Evolutionary conservation across 2,329 filamentous ascomycete species (phyloP), one percentile per base, ranked within the genome.

Genomic region (Phaeosphaeria sp.): DNA sequence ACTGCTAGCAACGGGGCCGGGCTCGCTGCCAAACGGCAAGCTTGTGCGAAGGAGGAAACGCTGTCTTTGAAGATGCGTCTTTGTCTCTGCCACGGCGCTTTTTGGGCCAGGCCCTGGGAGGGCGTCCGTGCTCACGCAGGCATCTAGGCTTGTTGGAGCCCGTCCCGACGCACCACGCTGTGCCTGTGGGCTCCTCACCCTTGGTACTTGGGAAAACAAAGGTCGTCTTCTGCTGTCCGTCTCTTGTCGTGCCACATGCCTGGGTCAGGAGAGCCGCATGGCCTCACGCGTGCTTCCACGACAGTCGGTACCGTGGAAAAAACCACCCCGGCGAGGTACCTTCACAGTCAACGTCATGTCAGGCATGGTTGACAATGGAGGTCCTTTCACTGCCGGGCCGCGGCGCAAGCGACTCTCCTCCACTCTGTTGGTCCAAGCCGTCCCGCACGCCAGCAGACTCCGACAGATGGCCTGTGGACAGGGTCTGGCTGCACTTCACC

Each of bases 401-500:
- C 30, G 73, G 68, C 69, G 67, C 73, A 75, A 73, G 71, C 74
- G 71, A 76, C 67, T 58, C 53, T 66, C 70, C 67, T 71, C 68
- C 72, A 72, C 71, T 60, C 60, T 69, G 59, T 71, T 77, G 72
- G 73, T 71, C 69, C 72, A 77, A 74, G 74, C 74, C 74, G 68
- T 74, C 73, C 74, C 74, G 72, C 70, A 70, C 61, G 70, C 70
- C 74, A 73, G 66, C 69, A 71, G 68, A 69, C 65, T 70, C 73
- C 71, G 72, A 75, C 61, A 66, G 60, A 69, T 62, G 63, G 62
- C 69, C 63, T 66, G 66, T 54, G 59, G 65, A 63, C 74, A 72
- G 73, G 72, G 73, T 74, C 71, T 72, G 63, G 64, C 63, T 66
- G 60, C 53, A 65, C 66, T 69, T 59, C 65, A 73, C 64, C 54